phyloP scores from a whole-genome alignment of 805 yeast species.

The Ogataea saltuana region DNA sequence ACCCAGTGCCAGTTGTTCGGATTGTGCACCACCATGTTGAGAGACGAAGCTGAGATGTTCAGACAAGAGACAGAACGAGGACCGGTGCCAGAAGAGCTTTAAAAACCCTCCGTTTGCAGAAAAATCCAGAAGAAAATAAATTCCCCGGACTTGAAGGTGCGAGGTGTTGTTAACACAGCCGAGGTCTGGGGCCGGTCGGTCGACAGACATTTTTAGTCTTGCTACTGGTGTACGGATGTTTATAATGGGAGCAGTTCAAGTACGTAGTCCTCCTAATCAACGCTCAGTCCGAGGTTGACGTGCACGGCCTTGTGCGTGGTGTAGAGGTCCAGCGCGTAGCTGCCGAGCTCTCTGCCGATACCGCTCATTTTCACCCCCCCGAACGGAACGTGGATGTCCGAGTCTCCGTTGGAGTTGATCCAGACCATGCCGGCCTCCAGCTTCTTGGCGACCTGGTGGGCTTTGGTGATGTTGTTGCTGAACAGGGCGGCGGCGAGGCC shows the following conservation, averaged over 20 bases:
- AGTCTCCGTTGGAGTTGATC: constrained; percentile 60
- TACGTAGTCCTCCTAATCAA: neutral
- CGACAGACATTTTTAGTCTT: neutral
- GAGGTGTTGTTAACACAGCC: no score
- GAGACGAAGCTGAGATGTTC: no score
- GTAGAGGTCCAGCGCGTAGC: constrained; percentile 60
- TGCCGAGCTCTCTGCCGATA: constrained; percentile 67
- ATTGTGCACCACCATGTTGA: constrained; percentile 89
- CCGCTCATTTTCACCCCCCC: constrained; percentile 73
- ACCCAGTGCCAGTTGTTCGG: constrained; percentile 99
- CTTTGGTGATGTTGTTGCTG: constrained; percentile 60
- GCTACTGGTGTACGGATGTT: neutral
- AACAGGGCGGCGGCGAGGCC: constrained; percentile 83
- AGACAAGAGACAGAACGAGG: no score
- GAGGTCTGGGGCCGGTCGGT: no score
- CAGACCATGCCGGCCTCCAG: constrained; percentile 68
- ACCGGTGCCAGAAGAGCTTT: no score
- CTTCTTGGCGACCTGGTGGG: constrained; percentile 59
- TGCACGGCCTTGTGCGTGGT: constrained; percentile 70
- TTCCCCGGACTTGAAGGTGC: no score
- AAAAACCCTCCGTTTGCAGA: no score
- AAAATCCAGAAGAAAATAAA: neutral
- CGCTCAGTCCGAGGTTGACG: constrained; percentile 50
- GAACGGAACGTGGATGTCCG: constrained; percentile 59
- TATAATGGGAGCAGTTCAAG: no score